Percentiles rank a stretch among this genome's conserved stretches.
Conservation (phyloP, 1,284 basidiomycete genomes). For the Pisolithus thermaeus region DNA sequence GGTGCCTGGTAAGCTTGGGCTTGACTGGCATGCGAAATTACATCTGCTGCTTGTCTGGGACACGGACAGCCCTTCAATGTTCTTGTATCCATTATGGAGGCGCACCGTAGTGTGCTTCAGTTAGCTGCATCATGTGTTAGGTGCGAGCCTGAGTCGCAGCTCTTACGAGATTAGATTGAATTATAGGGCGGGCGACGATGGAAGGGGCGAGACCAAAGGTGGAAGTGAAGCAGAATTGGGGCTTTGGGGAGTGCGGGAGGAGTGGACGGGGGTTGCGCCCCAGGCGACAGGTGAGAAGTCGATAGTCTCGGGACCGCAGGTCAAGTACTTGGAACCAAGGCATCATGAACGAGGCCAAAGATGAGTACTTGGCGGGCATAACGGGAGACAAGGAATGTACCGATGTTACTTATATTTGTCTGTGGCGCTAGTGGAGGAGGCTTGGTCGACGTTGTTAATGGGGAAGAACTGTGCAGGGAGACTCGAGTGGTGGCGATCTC, state of each 20-base stretch:
- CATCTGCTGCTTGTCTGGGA: too few species aligned
- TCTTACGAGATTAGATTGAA: too few species aligned
- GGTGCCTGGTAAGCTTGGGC: too few species aligned
- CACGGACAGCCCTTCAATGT: too few species aligned
- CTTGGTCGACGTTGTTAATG: conserved; percentile 7
- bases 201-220: conserved; percentile 24
- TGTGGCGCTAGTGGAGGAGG: conserved; percentile 13
- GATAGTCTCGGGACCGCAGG: conserved; percentile 4
- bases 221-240: conserved; percentile 14
- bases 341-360: background rate
- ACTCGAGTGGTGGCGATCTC: conserved; percentile 38
- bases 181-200: conserved; percentile 20
- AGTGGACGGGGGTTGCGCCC: conserved; percentile 8
- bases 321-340: background rate
- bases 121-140: too few species aligned
- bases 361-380: conserved; percentile 1
- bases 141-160: too few species aligned
- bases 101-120: too few species aligned
- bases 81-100: too few species aligned
- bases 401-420: conserved; percentile 2
- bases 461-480: conserved; percentile 22
- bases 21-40: too few species aligned
- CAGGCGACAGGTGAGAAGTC: conserved; percentile 5
- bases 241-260: conserved; percentile 11
- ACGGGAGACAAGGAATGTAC: conserved; percentile 4